These are phyloP conservation scores for Zymoseptoria ardabiliae DNA, from an alignment of 2,329 filamentous ascomycete genomes.

Conservation along the genomic window DNA sequence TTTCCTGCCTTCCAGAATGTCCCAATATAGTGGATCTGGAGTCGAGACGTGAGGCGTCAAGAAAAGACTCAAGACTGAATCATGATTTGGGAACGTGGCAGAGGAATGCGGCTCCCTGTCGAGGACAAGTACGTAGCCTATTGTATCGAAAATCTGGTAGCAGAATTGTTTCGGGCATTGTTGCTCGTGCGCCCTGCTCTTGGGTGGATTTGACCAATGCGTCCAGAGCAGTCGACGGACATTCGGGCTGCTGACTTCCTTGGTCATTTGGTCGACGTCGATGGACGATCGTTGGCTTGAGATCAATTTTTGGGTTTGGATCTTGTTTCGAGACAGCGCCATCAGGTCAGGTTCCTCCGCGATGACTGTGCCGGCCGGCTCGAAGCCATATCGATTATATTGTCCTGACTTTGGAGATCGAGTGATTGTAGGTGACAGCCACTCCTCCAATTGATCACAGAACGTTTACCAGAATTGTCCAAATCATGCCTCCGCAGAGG, in stretches of 20 bases:
- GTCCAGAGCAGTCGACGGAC: background rate
- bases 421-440: too few species aligned
- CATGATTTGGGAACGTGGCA: background rate
- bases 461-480: background rate
- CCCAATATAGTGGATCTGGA: background rate
- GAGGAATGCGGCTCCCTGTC: background rate
- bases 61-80: background rate
- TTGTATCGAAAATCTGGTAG: background rate
- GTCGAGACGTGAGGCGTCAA: background rate
- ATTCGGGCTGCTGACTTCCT: background rate
- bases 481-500: background rate
- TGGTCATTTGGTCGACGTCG: background rate
- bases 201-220: background rate
- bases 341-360: background rate
- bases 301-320: background rate
- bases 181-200: background rate
- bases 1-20: background rate
- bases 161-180: background rate
- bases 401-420: too few species aligned
- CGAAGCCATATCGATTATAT: too few species aligned
- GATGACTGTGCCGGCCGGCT: too few species aligned
- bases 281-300: background rate
- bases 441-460: too few species aligned
- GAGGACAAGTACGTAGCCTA: too few species aligned
- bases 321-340: background rate